Evolutionary conservation across 768 basidiomycete genomes (phyloP).

Genomic region (Mycena metata): DNA sequence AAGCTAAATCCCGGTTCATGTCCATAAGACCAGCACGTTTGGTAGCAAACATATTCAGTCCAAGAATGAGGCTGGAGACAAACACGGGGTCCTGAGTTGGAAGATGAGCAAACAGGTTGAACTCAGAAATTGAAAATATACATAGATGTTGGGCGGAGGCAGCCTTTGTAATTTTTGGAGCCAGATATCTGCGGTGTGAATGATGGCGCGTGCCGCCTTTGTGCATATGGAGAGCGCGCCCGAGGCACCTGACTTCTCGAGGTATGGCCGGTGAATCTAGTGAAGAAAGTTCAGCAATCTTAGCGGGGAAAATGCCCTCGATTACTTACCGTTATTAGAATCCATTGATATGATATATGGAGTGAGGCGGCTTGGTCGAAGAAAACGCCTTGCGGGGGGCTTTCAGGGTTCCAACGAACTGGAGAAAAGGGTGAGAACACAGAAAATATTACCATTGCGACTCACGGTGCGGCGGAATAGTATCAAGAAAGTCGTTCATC

Average conservation of each 20-base stretch:
- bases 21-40: constrained; percentile 23
- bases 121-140: background rate
- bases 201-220: constrained; percentile 62
- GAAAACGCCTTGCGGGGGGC: constrained; percentile 41
- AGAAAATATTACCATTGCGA: too few relatives aligned
- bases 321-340: constrained; percentile 59
- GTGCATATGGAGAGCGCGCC: constrained; percentile 63
- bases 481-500: constrained; percentile 71
- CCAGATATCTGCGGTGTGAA: constrained; percentile 55
- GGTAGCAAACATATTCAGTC: constrained; percentile 4
- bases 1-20: background rate
- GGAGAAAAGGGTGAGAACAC: background rate
- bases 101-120: background rate
- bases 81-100: background rate
- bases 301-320: constrained; percentile 44
- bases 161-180: constrained; percentile 12
- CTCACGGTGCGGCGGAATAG: constrained; percentile 68
- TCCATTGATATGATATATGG: constrained; percentile 56
- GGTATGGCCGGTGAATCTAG: constrained; percentile 61
- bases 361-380: constrained; percentile 57
- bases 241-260: constrained; percentile 49
- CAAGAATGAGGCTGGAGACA: constrained; percentile 11
- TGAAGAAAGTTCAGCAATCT: constrained; percentile 40
- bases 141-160: constrained; percentile 16
- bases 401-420: constrained; percentile 41